Conservation (phyloP, 306 rosid species). For the Prunus campanulata region DNA sequence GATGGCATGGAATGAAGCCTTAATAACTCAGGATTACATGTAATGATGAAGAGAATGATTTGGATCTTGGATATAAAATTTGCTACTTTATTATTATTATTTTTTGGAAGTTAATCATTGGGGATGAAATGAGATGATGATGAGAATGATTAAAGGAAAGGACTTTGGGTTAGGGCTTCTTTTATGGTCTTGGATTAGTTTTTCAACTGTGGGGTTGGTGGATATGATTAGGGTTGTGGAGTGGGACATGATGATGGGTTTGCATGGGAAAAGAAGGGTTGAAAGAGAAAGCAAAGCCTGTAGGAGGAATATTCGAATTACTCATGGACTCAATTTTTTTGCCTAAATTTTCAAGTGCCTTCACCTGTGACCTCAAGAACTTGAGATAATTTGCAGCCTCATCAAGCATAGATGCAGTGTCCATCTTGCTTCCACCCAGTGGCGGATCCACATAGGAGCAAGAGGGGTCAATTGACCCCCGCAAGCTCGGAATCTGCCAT, state of each 20-base stretch:
- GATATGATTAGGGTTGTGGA: conserved; percentile 41
- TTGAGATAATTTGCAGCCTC: conserved; percentile 94
- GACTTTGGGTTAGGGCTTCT: conserved; percentile 11
- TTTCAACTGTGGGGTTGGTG: conserved; percentile 33
- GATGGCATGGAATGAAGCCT: conserved; percentile 15
- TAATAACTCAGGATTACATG: conserved; percentile 27
- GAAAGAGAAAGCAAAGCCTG: conserved; percentile 75
- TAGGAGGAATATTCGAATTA: conserved; percentile 35
- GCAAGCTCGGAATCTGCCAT: too few relatives aligned
- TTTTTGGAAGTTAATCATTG: conserved; percentile 41
- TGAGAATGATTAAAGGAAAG: conserved; percentile 43
- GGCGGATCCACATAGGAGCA: too few relatives aligned
- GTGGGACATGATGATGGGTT: conserved; percentile 32
- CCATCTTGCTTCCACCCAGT: conserved; percentile 86
- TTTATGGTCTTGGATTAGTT: conserved; percentile 3
- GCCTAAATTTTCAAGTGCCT: conserved; percentile 71
- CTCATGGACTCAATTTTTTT: conserved; percentile 61
- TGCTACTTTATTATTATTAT: neutral
- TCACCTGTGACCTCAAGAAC: conserved; percentile 79
- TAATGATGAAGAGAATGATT: conserved; percentile 28
- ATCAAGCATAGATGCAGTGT: conserved; percentile 96
- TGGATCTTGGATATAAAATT: conserved; percentile 16
- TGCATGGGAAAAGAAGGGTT: conserved; percentile 85
- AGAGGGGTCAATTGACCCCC: too few relatives aligned
- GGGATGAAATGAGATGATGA: conserved; percentile 18